phyloP scores from a whole-genome alignment of 495 filamentous ascomycete species.

The Aspergillus leporis region DNA sequence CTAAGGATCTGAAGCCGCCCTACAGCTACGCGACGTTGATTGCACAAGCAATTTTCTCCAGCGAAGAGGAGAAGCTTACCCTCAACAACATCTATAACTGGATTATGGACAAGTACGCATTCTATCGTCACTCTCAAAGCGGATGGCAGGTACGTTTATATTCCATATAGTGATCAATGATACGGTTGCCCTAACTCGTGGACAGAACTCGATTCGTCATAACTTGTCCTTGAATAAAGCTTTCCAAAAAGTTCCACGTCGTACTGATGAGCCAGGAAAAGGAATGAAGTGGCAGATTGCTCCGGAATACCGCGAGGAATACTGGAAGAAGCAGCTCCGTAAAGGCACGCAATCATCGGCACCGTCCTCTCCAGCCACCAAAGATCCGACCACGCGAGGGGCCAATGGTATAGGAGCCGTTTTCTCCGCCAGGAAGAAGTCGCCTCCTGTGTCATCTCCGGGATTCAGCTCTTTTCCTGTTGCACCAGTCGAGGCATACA shows the following conservation, averaged over 20 bases:
- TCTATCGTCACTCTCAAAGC: slow-evolving; percentile 76
- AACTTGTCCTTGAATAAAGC: slow-evolving; percentile 92
- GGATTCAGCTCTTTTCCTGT: slow-evolving; percentile 51
- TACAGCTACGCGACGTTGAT: slow-evolving; percentile 98
- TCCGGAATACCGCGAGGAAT: slow-evolving; percentile 75
- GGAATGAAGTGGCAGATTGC: slow-evolving; percentile 98
- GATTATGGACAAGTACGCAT: slow-evolving; percentile 86
- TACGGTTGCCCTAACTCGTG: slow-evolving; percentile 7
- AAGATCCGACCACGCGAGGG: slow-evolving; percentile 34
- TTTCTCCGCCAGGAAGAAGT: slow-evolving; percentile 49
- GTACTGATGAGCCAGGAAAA: slow-evolving; percentile 94
- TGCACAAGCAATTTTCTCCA: slow-evolving; percentile 87
- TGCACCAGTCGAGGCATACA: slow-evolving; percentile 49
- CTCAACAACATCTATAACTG: slow-evolving; percentile 87
- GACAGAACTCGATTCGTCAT: slow-evolving; percentile 91
- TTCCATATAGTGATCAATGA: background rate
- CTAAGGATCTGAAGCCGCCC: slow-evolving; percentile 87
- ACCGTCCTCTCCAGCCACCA: slow-evolving; percentile 47
- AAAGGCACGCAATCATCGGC: slow-evolving; percentile 49
- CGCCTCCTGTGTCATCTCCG: slow-evolving; percentile 51
- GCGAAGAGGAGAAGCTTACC: slow-evolving; percentile 80
- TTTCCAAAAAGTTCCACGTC: slow-evolving; percentile 87
- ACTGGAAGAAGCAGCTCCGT: slow-evolving; percentile 58
- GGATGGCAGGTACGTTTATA: slow-evolving; percentile 82
- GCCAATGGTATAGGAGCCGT: slow-evolving; percentile 45